These are phyloP conservation scores for Tilletia setariae DNA, from an alignment of 1,284 basidiomycete species.

Conservation along the genomic window DNA sequence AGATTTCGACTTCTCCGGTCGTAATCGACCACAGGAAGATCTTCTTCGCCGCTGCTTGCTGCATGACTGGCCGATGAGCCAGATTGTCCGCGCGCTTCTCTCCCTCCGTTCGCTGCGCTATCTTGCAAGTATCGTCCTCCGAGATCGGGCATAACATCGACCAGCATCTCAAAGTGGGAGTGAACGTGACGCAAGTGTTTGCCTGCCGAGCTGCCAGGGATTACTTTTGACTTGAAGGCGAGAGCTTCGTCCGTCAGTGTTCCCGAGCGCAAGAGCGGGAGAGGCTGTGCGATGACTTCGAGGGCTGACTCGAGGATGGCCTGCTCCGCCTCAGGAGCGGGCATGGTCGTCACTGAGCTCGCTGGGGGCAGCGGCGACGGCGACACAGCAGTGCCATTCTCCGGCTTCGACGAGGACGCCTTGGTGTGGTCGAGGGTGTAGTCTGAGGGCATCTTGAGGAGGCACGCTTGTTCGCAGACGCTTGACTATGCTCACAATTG, in stretches of 20 bases:
- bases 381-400: background rate
- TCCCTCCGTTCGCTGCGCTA: background rate
- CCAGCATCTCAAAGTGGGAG: constrained; percentile 12
- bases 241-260: constrained; percentile 29
- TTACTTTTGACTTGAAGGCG: constrained; percentile 29
- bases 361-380: background rate
- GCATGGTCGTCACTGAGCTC: background rate
- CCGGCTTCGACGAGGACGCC: background rate
- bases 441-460: background rate
- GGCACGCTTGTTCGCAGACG: background rate
- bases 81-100: background rate
- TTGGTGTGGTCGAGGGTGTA: constrained; percentile 15
- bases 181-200: constrained; percentile 39
- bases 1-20: constrained; percentile 32
- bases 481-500: background rate
- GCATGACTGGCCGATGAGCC: too few species aligned
- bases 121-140: background rate
- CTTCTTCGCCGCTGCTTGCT: background rate
- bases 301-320: constrained; percentile 34
- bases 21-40: constrained; percentile 35
- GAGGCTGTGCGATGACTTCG: constrained; percentile 41
- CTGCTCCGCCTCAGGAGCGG: constrained; percentile 28
- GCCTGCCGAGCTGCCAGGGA: constrained; percentile 36
- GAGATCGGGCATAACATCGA: background rate
- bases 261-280: constrained; percentile 29